Base-by-base conservation (phyloP, 345 rosid genomes). In the Sapria himalayana region DNA sequence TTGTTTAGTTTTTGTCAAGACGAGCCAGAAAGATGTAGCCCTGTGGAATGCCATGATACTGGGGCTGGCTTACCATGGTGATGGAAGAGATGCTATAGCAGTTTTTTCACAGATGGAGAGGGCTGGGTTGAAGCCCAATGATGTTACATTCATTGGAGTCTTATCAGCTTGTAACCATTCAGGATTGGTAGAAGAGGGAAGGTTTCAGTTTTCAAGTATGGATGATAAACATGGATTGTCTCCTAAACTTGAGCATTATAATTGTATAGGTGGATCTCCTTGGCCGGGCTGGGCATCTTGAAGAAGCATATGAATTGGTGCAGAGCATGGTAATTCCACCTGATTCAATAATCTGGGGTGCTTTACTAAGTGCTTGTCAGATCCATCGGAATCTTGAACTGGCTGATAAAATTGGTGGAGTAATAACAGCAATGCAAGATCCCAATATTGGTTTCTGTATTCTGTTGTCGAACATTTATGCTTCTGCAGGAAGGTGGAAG, bases 181-280 rank as follows among this genome's bases (percentile, higher is more conserved):
- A 1, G 59, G 64, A 13, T 18, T 52, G 21, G 59, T 53, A 19
- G 50, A 31, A 34, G 12, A 53, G 48, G 64, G 64, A 22, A 52
- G 48, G 19, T n/a, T n/a, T n/a, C n/a, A n/a, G n/a, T n/a, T n/a
- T n/a, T n/a, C n/a, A n/a, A n/a, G n/a, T n/a, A n/a, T n/a, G n/a
- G n/a, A n/a, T n/a, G n/a, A n/a, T n/a, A n/a, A n/a, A n/a, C n/a
- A n/a, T n/a, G n/a, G n/a, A n/a, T n/a, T n/a, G n/a, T n/a, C n/a
- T n/a, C n/a, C n/a, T n/a, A n/a, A n/a, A n/a, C n/a, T 70, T 54
- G 70, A 65, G 53, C 76, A 66, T 31, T 62, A 54, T 39, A 62
- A 70, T 40, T 66, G 70, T 45, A 54, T 70, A n/a, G 72, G 67
- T 70, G 40, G 73, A 70, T 63, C 50, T 70, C 43, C 70, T 70